Evolutionary conservation across 495 filamentous ascomycete genomes (phyloP).

Genomic region (Glutinoglossum americanum): DNA sequence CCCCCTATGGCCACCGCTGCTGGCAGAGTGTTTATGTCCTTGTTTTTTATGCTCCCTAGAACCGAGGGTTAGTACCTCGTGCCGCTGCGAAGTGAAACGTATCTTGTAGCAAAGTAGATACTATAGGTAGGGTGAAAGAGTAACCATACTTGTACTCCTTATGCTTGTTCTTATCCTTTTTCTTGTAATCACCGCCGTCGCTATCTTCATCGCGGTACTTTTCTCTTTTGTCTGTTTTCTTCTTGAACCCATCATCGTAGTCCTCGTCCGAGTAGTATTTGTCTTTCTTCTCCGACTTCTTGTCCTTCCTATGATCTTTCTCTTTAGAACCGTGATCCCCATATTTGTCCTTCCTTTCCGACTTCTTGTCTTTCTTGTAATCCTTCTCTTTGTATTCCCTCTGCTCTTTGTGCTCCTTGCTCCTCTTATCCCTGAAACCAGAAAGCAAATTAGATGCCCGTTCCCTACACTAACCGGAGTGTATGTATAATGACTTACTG

Average conservation of each 20-base stretch:
- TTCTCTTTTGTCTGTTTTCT: not conserved
- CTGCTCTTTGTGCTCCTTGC: not conserved
- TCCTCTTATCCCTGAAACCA: not conserved
- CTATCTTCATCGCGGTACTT: not conserved
- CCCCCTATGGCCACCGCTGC: not conserved
- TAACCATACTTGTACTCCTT: not conserved
- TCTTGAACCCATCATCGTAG: not conserved
- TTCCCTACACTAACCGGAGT: not conserved
- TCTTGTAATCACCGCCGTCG: not conserved
- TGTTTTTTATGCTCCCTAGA: not conserved
- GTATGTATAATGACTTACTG: not conserved
- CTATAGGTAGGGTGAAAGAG: not conserved
- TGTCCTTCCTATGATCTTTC: not conserved
- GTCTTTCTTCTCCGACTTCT: not conserved
- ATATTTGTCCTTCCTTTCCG: not conserved
- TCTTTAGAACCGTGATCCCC: not conserved
- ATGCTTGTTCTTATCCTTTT: not conserved
- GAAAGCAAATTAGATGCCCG: not conserved
- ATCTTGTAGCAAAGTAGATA: not conserved
- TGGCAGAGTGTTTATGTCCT: not conserved
- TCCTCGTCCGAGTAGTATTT: not conserved
- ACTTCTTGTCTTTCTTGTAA: not conserved
- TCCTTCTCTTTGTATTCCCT: not conserved
- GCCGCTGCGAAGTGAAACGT: not conserved
- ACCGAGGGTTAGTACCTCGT: not conserved